Base-by-base conservation (phyloP, 2,329 filamentous ascomycete species). In the Penicillium glabrum region DNA sequence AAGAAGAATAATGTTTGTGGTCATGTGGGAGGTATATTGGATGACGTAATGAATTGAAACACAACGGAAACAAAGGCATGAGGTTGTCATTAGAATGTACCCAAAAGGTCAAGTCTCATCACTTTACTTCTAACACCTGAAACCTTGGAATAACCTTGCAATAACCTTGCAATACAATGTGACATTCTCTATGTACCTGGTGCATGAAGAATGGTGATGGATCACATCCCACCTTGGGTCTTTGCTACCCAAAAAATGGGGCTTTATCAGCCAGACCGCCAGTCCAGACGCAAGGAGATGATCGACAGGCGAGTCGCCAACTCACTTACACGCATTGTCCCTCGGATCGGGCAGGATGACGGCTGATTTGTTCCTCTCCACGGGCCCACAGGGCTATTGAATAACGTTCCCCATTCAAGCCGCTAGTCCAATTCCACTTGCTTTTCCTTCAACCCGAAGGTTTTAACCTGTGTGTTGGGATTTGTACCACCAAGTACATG, bases 141-240 rank as follows among this genome's bases (percentile, higher is more conserved):
- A 39, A 23, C 19, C 19, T 41, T 23, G 76, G 9, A 88, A 75
- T 81, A 79, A 19, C 83, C 80, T 37, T 83, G 78, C 5, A 81
- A 76, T 29, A 89, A 19, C 83, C 80, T 37, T 83, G 78, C 5
- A 81, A 76, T 29, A 89, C 81, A n/a, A 88, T 29, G 27, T 29
- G 19, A 19, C 45, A 29, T 27, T 29, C 23, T 46, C 37, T 53
- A 60, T 24, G 46, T 19, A 11, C 16, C 35, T 19, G 3, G 35
- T 39, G 35, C 24, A 29, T 29, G 43, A 39, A 44, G 35, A 53
- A 58, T 45, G 55, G 45, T 49, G 51, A 55, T 48, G 35, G 31
- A 43, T 58, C 57, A 57, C 57, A 35, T 45, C 54, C 33, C 39
- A 33, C 24, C 31, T 27, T 23, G 31, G 19, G 19, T 39, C 31